These are phyloP conservation scores for Suillus sp. DNA, from an alignment of 768 basidiomycete genomes.

Conservation along the genomic window DNA sequence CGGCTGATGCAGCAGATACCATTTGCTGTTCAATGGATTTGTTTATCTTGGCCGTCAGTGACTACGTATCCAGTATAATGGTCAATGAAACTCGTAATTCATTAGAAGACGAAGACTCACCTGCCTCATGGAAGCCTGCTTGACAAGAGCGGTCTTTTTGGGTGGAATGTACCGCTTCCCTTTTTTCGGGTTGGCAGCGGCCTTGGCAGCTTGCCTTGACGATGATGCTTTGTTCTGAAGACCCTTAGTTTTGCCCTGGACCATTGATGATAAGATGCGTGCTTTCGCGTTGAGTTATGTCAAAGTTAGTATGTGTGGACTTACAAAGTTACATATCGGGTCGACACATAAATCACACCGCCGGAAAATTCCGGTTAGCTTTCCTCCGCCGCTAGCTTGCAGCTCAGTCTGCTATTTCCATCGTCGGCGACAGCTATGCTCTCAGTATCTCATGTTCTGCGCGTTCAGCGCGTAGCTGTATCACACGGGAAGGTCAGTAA, in stretches of 20 bases:
- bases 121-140: conserved; percentile 78
- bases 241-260: conserved; percentile 87
- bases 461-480: conserved; percentile 52
- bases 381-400: conserved; percentile 20
- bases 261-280: conserved; percentile 48
- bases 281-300: neutral
- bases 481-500: conserved; percentile 47
- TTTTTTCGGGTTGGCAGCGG: conserved; percentile 74
- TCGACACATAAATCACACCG: neutral
- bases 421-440: conserved; percentile 36
- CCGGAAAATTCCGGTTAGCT: conserved; percentile 9
- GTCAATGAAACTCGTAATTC: conserved; percentile 8
- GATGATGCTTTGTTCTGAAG: conserved; percentile 56
- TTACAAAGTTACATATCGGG: conserved; percentile 15
- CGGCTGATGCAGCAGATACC: conserved; percentile 84
- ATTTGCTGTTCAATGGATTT: conserved; percentile 91
- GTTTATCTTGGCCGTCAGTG: conserved; percentile 88
- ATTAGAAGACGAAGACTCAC: conserved; percentile 39
- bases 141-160: conserved; percentile 74
- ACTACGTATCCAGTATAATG: conserved; percentile 41
- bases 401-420: conserved; percentile 9
- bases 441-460: conserved; percentile 49
- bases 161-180: conserved; percentile 78
- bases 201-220: conserved; percentile 62
- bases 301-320: conserved; percentile 5